Percentiles rank a stretch among this genome's conserved stretches.
phyloP scores from a whole-genome alignment of 768 basidiomycete species.

The Rhizopogon salebrosus region DNA sequence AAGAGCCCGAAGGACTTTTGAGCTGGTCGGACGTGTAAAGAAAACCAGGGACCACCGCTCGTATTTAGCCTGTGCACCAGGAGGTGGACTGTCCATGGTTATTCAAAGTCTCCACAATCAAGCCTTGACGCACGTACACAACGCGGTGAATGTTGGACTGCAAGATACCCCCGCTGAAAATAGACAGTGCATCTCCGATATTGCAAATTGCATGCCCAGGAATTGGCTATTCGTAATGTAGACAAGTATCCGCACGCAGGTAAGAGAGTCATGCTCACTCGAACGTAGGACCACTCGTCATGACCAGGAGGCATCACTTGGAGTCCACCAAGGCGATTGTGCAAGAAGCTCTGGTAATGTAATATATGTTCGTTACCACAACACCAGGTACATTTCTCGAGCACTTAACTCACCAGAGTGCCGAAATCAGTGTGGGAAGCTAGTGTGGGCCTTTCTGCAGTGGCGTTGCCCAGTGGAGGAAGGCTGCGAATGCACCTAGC shows the following conservation, averaged over 20 bases:
- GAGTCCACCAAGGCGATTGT: conserved; percentile 65
- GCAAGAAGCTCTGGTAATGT: conserved; percentile 50
- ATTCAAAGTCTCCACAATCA: not conserved
- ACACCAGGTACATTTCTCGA: not conserved
- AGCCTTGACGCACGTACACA: conserved; percentile 31
- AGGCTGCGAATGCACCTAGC: conserved; percentile 49
- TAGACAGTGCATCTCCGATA: conserved; percentile 54
- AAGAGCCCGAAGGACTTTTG: conserved; percentile 44
- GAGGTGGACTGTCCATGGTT: conserved; percentile 37
- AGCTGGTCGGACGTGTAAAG: conserved; percentile 60
- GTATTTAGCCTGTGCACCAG: conserved; percentile 45
- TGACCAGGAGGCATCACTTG: conserved; percentile 61
- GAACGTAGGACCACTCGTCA: conserved; percentile 64
- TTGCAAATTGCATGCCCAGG: conserved; percentile 58
- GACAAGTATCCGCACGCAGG: not conserved
- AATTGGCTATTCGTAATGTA: conserved; percentile 37
- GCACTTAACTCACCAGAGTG: conserved; percentile 43
- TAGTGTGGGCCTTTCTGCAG: conserved; percentile 36
- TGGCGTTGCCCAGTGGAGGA: conserved; percentile 23
- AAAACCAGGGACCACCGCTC: conserved; percentile 67
- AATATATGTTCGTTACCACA: not conserved
- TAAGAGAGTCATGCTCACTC: conserved; percentile 28
- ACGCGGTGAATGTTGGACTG: conserved; percentile 63
- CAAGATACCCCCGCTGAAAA: conserved; percentile 62
- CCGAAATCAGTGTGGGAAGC: conserved; percentile 73